A percentile compares a stretch with the other conserved stretches of the same genome.
Evolutionary conservation across 257 asterid species (phyloP).

Genomic region (Capsicum baccatum): DNA sequence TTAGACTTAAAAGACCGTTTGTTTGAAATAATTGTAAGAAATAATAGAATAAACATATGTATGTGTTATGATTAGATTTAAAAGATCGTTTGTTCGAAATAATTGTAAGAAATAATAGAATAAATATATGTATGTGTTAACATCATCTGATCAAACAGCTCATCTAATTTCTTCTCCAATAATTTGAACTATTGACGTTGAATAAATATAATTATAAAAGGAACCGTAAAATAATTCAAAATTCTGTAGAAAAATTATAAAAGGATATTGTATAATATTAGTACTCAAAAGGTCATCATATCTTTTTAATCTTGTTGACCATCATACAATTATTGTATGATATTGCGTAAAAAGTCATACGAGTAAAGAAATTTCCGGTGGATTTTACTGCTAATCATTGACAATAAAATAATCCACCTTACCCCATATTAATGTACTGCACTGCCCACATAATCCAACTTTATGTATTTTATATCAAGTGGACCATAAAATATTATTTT

Average conservation of each 20-base stretch:
- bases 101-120: too few species aligned
- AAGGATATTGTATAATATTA: too few species aligned
- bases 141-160: background rate
- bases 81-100: too few species aligned
- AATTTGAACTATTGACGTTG: background rate
- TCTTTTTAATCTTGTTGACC: too few species aligned
- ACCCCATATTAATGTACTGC: background rate
- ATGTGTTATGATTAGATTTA: too few species aligned
- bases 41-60: background rate
- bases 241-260: too few species aligned
- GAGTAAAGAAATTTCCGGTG: too few species aligned
- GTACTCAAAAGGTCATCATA: too few species aligned
- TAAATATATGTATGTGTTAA: too few species aligned
- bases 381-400: background rate
- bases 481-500: background rate
- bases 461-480: background rate
- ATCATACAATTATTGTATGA: too few species aligned
- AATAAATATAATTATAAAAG: background rate
- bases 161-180: background rate
- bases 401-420: slow-evolving; percentile 25
- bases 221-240: too few species aligned
- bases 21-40: background rate
- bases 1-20: background rate
- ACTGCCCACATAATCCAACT: background rate
- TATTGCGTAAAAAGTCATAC: too few species aligned